phyloP scores from a whole-genome alignment of 495 filamentous ascomycete species.

The Tuber microsphaerosporum region DNA sequence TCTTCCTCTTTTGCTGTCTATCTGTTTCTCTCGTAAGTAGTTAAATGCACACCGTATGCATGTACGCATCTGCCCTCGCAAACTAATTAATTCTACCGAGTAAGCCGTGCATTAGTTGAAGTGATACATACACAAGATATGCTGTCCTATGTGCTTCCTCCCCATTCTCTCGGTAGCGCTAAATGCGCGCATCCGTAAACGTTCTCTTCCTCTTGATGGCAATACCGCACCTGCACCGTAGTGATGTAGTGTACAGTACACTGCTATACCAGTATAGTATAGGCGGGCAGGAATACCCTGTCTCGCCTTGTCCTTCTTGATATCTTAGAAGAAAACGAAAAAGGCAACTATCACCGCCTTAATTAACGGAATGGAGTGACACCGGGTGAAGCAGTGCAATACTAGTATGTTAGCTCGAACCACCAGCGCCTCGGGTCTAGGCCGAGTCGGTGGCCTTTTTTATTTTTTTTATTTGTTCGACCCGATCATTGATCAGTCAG shows the following conservation, averaged over 20 bases:
- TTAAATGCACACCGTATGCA: not conserved
- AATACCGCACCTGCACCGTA: not conserved
- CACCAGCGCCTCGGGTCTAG: not conserved
- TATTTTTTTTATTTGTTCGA: not conserved
- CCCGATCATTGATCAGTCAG: constrained; percentile 1
- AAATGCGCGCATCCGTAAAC: constrained; percentile 18
- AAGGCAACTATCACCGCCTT: not conserved
- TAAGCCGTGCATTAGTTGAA: constrained; percentile 14
- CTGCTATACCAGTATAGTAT: not conserved
- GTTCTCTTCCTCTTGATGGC: constrained; percentile 22
- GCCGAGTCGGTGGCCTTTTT: not conserved
- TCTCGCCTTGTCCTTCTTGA: not conserved
- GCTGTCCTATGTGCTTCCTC: not conserved
- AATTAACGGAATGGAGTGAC: not conserved
- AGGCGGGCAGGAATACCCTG: not conserved
- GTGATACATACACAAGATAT: constrained; percentile 15
- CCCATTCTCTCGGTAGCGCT: constrained; percentile 16
- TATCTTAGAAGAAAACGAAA: not conserved
- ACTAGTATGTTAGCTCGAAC: not conserved
- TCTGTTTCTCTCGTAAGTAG: not conserved
- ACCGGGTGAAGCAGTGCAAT: not conserved
- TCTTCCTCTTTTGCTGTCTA: not conserved
- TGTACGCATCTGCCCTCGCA: constrained; percentile 10
- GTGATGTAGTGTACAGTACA: not conserved
- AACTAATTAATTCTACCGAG: constrained; percentile 18